Percentiles rank a stretch among this genome's conserved stretches.
Conservation (phyloP, 2,329 filamentous ascomycete species). For the Pyrenochaeta sp. region DNA sequence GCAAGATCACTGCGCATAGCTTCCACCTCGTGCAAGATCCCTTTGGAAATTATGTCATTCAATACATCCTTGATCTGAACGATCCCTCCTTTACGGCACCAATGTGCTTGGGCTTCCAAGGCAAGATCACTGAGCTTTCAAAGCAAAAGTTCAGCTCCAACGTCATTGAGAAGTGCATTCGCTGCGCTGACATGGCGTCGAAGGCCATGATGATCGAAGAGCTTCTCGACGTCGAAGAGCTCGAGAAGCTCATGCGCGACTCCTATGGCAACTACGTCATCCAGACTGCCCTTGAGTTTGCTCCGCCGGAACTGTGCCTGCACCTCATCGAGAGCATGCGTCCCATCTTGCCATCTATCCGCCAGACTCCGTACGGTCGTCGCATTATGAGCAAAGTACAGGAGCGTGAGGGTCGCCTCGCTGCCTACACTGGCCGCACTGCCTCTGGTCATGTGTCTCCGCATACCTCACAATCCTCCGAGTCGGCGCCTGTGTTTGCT, state of each 20-base stretch:
- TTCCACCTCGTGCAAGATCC: slow-evolving; percentile 92
- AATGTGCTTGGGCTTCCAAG: slow-evolving; percentile 80
- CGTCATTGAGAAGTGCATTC: slow-evolving; percentile 91
- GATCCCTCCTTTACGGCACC: slow-evolving; percentile 89
- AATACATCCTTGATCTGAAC: slow-evolving; percentile 95
- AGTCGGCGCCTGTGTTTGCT: slow-evolving; percentile 26
- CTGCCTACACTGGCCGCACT: slow-evolving; percentile 39
- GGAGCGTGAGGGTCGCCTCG: slow-evolving; percentile 58
- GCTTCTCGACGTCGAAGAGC: slow-evolving; percentile 75
- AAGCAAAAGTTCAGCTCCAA: slow-evolving; percentile 99
- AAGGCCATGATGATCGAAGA: slow-evolving; percentile 87
- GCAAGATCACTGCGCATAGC: slow-evolving; percentile 87
- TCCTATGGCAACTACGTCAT: slow-evolving; percentile 98
- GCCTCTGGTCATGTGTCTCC: slow-evolving; percentile 38
- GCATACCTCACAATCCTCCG: slow-evolving; percentile 35
- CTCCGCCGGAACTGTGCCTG: slow-evolving; percentile 41
- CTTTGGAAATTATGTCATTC: slow-evolving; percentile 98
- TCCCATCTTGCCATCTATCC: slow-evolving; percentile 83
- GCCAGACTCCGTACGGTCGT: slow-evolving; percentile 91
- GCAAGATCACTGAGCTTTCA: slow-evolving; percentile 75
- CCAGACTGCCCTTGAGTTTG: slow-evolving; percentile 75
- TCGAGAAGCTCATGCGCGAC: slow-evolving; percentile 89
- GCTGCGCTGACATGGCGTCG: slow-evolving; percentile 77
- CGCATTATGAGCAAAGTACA: slow-evolving; percentile 90
- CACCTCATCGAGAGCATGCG: slow-evolving; percentile 85